Evolutionary conservation across 23 red algal species (phyloP), one percentile per base, ranked within the genome.

Genomic region (Pyropia haitanensis): DNA sequence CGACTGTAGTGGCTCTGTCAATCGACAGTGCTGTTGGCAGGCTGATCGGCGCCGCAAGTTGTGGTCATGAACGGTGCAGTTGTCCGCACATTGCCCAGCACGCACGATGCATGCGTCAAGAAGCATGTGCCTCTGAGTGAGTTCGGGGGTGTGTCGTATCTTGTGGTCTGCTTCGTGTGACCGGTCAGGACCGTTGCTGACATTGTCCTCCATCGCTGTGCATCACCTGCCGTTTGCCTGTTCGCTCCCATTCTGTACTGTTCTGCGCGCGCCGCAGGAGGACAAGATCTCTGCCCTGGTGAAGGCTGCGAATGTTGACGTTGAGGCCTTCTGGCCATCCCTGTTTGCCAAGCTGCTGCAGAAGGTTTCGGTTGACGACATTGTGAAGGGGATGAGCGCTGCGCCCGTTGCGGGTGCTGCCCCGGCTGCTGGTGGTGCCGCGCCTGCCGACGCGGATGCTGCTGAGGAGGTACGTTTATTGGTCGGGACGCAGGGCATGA

Each of bases 241-340:
- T 22, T 46, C 57, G 1, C 2, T 27, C 4, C 25, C 6, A 1
- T 9, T 27, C 27, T 17, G 53, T 14, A 12, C 7, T 1, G 6
- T 76, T 61, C 14, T n/a, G n/a, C 34, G 17, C 7, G 34, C 19
- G n/a, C 48, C 12, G 18, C 73, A 91, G 88, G 81, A 87, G 46
- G 88, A 94, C 39, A 94, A 94, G 53, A 94, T 94, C 71, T 77
- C 73, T 34, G 58, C 88, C 0, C 65, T 94, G 27, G 78, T 77
- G 34, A 82, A 85, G 2, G 88, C 88, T 17, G 88, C 78, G 17
- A 73, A 77, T 24, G 77, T 94, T 48, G 67, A 73, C 26, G 80
- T 94, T 15, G 79, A 94, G 27, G 76, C 88, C 2, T 94, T 80
- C 68, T 94, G 78, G 78, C 88, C 88, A n/a, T 21, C 34, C 8